A percentile compares a stretch with the other conserved stretches of the same genome.
Evolutionary conservation across 2,329 filamentous ascomycete genomes (phyloP).

Genomic region (Sporothrix schenckii): DNA sequence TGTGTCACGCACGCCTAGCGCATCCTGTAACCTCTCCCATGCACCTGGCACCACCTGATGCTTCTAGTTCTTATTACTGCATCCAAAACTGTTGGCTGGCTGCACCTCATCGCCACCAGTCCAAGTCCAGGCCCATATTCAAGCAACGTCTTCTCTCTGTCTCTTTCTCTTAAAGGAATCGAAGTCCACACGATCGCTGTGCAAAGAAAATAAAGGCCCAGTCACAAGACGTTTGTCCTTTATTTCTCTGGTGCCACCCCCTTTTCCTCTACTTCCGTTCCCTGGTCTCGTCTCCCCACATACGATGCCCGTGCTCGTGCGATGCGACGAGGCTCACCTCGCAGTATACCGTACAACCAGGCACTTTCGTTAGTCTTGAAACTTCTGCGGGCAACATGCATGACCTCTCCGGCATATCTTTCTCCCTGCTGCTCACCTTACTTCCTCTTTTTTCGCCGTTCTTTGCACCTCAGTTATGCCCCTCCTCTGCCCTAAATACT

Average conservation of each 20-base stretch:
- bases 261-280: background rate
- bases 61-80: background rate
- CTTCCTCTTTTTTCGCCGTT: background rate
- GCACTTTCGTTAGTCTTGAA: background rate
- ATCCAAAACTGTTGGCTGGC: background rate
- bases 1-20: constrained; percentile 25
- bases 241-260: background rate
- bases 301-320: background rate
- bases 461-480: background rate
- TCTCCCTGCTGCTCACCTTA: background rate
- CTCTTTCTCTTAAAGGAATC: background rate
- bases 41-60: constrained; percentile 25
- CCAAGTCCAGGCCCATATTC: constrained; percentile 4
- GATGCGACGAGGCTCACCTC: constrained; percentile 15
- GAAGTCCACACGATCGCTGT: constrained; percentile 1
- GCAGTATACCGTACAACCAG: background rate
- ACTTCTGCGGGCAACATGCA: background rate
- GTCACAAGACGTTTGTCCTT: background rate
- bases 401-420: background rate
- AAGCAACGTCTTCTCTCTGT: background rate
- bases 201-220: background rate
- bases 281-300: background rate
- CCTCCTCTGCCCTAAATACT: constrained; percentile 8
- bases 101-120: constrained; percentile 19
- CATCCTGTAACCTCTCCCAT: constrained; percentile 10